Conservation (phyloP, 352 stramenopile genomes). For the Elongisporangium undulatum region DNA sequence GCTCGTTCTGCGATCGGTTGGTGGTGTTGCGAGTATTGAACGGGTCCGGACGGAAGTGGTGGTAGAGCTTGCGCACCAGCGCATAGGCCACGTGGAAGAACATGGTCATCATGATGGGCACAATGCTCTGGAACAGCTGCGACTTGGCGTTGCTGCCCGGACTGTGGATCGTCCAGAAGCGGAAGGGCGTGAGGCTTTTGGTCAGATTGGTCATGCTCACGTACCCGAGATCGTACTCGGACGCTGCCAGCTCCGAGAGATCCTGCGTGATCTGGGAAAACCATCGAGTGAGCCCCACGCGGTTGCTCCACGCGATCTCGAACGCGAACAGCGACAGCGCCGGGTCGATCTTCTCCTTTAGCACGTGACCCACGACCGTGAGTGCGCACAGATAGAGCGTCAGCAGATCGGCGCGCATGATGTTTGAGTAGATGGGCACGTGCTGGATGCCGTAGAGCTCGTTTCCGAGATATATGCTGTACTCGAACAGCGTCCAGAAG, state of each 20-base stretch:
- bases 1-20: no score
- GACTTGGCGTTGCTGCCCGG: constrained; percentile 18
- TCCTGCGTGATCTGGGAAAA: no score
- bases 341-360: constrained; percentile 24
- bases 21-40: no score
- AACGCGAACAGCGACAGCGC: constrained; percentile 17
- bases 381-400: constrained; percentile 27
- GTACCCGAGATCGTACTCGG: no score
- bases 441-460: constrained; percentile 5
- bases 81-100: constrained; percentile 16
- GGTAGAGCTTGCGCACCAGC: constrained; percentile 20
- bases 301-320: constrained; percentile 11
- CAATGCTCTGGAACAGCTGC: constrained; percentile 19
- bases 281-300: neutral
- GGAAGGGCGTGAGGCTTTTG: constrained; percentile 21
- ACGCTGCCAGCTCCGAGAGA: no score
- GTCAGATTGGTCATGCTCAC: constrained; percentile 14
- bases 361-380: constrained; percentile 21
- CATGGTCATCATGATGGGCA: constrained; percentile 19
- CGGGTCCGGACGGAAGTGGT: constrained; percentile 18
- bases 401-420: constrained; percentile 28
- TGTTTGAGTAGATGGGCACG: constrained; percentile 18
- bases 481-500: constrained; percentile 42
- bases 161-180: constrained; percentile 22
- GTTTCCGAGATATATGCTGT: constrained; percentile 17